Evolutionary conservation across 768 basidiomycete species (phyloP), one percentile per base, ranked within the genome.

Genomic region (Lepiota subincarnata): DNA sequence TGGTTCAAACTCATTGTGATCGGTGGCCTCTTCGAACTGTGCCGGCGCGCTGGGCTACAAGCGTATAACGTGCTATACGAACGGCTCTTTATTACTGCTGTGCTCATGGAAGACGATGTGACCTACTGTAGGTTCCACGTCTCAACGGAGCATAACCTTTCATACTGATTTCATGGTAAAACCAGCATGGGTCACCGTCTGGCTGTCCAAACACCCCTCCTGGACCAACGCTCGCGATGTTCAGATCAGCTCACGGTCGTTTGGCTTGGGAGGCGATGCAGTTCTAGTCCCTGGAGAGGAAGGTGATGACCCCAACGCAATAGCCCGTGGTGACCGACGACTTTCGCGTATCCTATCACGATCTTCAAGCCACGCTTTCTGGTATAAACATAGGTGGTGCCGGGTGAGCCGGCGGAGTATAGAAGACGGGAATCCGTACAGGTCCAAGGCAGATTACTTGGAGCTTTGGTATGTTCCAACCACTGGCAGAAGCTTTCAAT

Each of bases 1-100:
- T 87, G 86, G 81, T 53, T 81, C 5, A 79, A 86, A 59, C 71
- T 90, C 51, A 59, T 87, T 48, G 62, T 83, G 18, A 66, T 88
- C 34, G 87, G 88, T 47, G 80, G 82, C 13, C 57, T 77, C 26
- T 62, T 90, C 41, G 88, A 88, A 62, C 77, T 73, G 0, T 71
- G 72, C 34, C 79, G 87, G 6, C 78, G 85, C 5, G 19, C 75
- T 10, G 65, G 72, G 1, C 68, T 72, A 35, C 56, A 68, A 1
- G 39, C 70, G 3, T 87, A 83, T 71, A 53, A 66, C 20, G 69
- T 66, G 28, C 19, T 79, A 28, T 67, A 76, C 57, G 70, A 75
- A 36, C 75, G 78, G 6, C 79, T 87, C 62, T 84, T 82, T 65
- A 67, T 89, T 44, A 86, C 83, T 0, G 84, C 81, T 1, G 70